Base-by-base conservation (phyloP, 768 basidiomycete species). In the Podaxis pistillaris region DNA sequence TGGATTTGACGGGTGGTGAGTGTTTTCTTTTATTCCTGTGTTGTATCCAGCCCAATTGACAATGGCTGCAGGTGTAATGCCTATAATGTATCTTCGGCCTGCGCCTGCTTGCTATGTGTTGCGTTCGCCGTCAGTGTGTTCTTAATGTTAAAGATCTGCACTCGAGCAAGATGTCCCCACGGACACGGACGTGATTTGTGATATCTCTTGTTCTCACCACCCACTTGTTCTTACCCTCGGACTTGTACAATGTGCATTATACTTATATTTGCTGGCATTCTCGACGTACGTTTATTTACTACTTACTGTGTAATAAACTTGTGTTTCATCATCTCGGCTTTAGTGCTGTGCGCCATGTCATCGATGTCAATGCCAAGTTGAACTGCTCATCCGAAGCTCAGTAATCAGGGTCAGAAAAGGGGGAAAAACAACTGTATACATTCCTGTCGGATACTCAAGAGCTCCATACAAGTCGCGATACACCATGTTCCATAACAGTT, bases 21-120 rank as follows among this genome's bases (percentile, higher is more conserved):
- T 77, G 4, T 6, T 19, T 47, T 56, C 26, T 49, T 53, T 65
- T 33, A 49, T 41, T 36, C 22, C 57, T 22, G 1, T 30, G 15
- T 57, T 15, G 3, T 17, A 12, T 22, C 19, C 30, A 40, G 41
- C 30, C 66, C 66, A 26, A 64, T 63, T 6, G 9, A 26, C 53
- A 24, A 58, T 40, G 17, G 41, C 22, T 37, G 3, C 63, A 88
- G 88, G 88, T 89, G 88, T 71, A 85, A 84, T 66, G 86, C 85
- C 8, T 91, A 88, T 72, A 89, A 89, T 68, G 75, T 85, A 11
- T 87, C 87, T 3, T 79, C 83, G 1, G 87, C 88, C 13, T 79
- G 82, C 26, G 80, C 87, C 4, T 89, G 85, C 69, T 64, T 90
- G 40, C 71, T 89, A 13, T 79, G 77, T 58, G 68, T 89, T 47